phyloP scores from a whole-genome alignment of 148 eudicot species.

The Pharnaceum exiguum region DNA sequence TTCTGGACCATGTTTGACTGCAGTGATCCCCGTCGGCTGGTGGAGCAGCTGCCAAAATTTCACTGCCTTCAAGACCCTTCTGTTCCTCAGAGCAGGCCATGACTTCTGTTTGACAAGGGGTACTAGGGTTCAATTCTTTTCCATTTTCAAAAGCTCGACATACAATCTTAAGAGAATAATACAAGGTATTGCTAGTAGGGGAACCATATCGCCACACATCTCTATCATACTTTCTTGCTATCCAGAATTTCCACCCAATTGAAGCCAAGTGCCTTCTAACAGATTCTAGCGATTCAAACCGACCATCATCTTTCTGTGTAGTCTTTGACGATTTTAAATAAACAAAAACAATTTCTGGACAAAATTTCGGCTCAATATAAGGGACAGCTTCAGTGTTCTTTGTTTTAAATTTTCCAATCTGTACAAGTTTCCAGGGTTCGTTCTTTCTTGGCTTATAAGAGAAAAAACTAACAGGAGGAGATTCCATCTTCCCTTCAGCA shows the following conservation, averaged over 20 bases:
- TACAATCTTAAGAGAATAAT: slow-evolving; percentile 39
- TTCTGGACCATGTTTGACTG: slow-evolving; percentile 9
- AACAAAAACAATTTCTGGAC: slow-evolving; percentile 43
- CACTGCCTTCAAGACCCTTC: slow-evolving; percentile 10
- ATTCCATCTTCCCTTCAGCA: slow-evolving; percentile 1
- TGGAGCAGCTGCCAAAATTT: background rate
- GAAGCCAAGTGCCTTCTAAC: slow-evolving; percentile 59
- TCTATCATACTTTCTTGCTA: background rate
- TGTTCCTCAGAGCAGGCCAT: slow-evolving; percentile 11
- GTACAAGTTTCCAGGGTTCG: background rate
- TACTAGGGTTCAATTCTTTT: slow-evolving; percentile 2
- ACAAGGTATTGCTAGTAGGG: slow-evolving; percentile 33
- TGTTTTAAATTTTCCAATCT: background rate
- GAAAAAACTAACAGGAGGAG: slow-evolving; percentile 10
- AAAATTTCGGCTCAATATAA: slow-evolving; percentile 44
- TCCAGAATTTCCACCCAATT: slow-evolving; percentile 60
- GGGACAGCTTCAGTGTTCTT: slow-evolving; percentile 11
- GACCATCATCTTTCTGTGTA: background rate
- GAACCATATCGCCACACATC: slow-evolving; percentile 42
- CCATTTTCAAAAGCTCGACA: slow-evolving; percentile 36
- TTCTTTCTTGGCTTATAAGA: slow-evolving; percentile 5
- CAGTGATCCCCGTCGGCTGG: background rate
- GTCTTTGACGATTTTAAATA: slow-evolving; percentile 27
- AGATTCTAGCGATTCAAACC: slow-evolving; percentile 11
- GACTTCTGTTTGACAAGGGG: slow-evolving; percentile 9